Evolutionary conservation across 345 rosid species (phyloP), one percentile per base, ranked within the genome.

Genomic region (Syzygium aromaticum): DNA sequence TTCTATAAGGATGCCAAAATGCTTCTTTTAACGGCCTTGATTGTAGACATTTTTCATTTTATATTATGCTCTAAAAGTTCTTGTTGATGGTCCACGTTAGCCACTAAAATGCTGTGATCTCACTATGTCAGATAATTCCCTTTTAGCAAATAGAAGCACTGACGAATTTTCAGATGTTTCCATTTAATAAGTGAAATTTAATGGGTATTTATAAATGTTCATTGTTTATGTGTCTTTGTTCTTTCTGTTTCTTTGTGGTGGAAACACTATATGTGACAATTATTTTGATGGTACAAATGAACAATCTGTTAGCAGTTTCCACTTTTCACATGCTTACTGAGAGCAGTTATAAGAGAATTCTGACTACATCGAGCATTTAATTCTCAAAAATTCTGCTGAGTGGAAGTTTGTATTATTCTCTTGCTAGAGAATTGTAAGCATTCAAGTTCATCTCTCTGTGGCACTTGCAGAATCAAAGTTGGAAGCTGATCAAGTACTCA

Each of bases 401-500:
- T 85, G 64, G 52, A 85, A 43, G 30, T 52, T 59, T 40, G 23
- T 84, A 11, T 86, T 85, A 63, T 82, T 84, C 80, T 63, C 53
- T 87, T 40, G 73, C 84, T 87, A 85, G 63, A 67, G 40, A 85
- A 38, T 27, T 54, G 86, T 87, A 85, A 67, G 57, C 49, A 84
- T 77, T 88, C 87, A 83, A 85, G 88, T 56, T 87, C 77, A 86
- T 89, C 82, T 88, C 54, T 51, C 83, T 85, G 57, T 73, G 77
- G 73, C 87, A 88, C 54, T 91, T 88, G 91, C 93, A 94, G 99
- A 91, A 86, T 86, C 92, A 86, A 93, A 92, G 86, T 90, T 93
- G 84, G 95, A 92, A 83, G 88, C 90, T 88, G 97, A 94, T 89
- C 91, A 85, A 89, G 94, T 95, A 89, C 91, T 95, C 86, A 92